A percentile compares a stretch with the other conserved stretches of the same genome.
Conservation (phyloP, 192 early-diverging fungal species). For the Gigaspora rosea region DNA sequence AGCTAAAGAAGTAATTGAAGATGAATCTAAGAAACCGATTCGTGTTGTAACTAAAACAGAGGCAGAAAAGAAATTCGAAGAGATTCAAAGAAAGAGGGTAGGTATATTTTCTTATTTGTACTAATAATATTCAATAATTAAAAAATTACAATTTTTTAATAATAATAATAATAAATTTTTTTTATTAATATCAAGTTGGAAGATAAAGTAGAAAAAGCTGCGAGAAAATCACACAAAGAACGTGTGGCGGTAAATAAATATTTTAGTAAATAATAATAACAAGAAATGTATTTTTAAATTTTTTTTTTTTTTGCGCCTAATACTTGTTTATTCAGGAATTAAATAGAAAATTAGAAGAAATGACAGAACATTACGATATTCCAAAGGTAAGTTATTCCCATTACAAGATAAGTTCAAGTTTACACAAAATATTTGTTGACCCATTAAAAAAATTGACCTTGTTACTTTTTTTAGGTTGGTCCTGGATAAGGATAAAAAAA, state of each 20-base stretch:
- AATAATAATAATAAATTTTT: background rate
- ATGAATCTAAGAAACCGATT: slow-evolving; percentile 36
- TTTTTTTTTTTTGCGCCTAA: background rate
- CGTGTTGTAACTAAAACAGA: slow-evolving; percentile 59
- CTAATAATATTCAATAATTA: too few relatives aligned
- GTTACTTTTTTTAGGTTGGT: background rate
- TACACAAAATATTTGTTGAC: too few relatives aligned
- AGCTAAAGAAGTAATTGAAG: slow-evolving; percentile 39
- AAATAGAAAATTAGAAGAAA: slow-evolving; percentile 70
- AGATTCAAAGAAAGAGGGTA: slow-evolving; percentile 65
- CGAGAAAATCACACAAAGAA: slow-evolving; percentile 73
- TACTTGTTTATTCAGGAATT: slow-evolving; percentile 50
- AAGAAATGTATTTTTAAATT: background rate
- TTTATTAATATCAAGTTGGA: slow-evolving; percentile 54
- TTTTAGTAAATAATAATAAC: background rate
- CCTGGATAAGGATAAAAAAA: too few relatives aligned
- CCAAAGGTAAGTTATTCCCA: slow-evolving; percentile 63
- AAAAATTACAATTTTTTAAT: too few relatives aligned
- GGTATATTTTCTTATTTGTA: slow-evolving; percentile 19
- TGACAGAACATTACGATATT: slow-evolving; percentile 83
- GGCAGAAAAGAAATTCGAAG: slow-evolving; percentile 74
- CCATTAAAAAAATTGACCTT: too few relatives aligned
- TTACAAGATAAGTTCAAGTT: too few relatives aligned
- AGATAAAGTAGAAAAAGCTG: slow-evolving; percentile 66
- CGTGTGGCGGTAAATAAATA: slow-evolving; percentile 60